phyloP scores from a whole-genome alignment of 1,284 basidiomycete genomes.

The Salmacisia buchloeana region DNA sequence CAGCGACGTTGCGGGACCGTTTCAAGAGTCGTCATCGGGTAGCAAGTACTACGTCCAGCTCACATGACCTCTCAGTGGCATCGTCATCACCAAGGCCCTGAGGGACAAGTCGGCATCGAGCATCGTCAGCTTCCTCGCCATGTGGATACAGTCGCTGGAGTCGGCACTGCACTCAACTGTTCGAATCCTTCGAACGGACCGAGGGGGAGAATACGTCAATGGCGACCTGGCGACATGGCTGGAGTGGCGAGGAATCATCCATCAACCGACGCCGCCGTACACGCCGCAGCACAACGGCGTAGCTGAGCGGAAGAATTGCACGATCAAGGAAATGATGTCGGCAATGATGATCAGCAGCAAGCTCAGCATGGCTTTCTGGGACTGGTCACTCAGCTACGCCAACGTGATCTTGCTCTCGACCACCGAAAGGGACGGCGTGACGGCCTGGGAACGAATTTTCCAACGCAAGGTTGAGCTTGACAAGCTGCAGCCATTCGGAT shows the following conservation, averaged over 20 bases:
- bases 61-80: not conserved
- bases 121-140: too few species aligned
- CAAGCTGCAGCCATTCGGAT: not conserved
- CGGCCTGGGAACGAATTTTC: not conserved
- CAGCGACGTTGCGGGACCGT: not conserved
- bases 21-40: not conserved
- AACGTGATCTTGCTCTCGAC: not conserved
- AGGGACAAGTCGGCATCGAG: too few species aligned
- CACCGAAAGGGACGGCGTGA: not conserved
- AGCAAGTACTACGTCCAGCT: not conserved
- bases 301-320: slow-evolving; percentile 43
- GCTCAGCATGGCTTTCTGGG: slow-evolving; percentile 49
- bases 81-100: not conserved
- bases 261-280: slow-evolving; percentile 50
- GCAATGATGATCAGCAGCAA: slow-evolving; percentile 37
- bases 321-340: slow-evolving; percentile 34
- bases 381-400: not conserved
- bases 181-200: slow-evolving; percentile 44
- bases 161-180: too few species aligned
- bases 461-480: not conserved
- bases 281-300: slow-evolving; percentile 50
- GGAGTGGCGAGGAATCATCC: slow-evolving; percentile 38
- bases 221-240: slow-evolving; percentile 42
- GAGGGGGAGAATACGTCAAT: slow-evolving; percentile 45
- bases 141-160: too few species aligned